Evolutionary conservation across 495 filamentous ascomycete genomes (phyloP).

Genomic region (Letharia columbiana): DNA sequence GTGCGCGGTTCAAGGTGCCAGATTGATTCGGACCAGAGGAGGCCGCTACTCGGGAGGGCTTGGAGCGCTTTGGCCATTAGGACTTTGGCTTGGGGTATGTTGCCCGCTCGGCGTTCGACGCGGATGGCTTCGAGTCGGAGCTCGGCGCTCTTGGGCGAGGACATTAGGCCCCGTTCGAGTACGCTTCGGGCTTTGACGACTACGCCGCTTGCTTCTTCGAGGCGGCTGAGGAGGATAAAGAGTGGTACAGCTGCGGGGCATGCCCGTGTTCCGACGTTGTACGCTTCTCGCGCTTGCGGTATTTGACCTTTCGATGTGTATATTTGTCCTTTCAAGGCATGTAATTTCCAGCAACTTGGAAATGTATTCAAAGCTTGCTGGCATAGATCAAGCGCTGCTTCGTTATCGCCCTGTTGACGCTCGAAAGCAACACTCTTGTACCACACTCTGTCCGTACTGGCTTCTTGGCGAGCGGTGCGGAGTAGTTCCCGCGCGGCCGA

Average conservation of each 20-base stretch:
- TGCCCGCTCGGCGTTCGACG: slow-evolving; percentile 82
- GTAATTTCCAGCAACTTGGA: slow-evolving; percentile 78
- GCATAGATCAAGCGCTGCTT: slow-evolving; percentile 76
- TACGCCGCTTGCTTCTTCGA: slow-evolving; percentile 79
- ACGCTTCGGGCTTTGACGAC: slow-evolving; percentile 86
- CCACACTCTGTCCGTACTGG: slow-evolving; percentile 92
- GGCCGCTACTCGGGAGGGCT: slow-evolving; percentile 78
- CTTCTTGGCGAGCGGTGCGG: slow-evolving; percentile 68
- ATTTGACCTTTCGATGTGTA: slow-evolving; percentile 73
- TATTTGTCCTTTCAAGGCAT: slow-evolving; percentile 98
- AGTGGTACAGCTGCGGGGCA: slow-evolving; percentile 75
- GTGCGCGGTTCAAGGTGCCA: slow-evolving; percentile 87
- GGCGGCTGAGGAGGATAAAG: slow-evolving; percentile 76
- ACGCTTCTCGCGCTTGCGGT: slow-evolving; percentile 84
- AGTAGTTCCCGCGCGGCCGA: slow-evolving; percentile 76
- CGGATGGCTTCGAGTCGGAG: slow-evolving; percentile 89
- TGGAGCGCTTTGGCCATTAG: slow-evolving; percentile 90
- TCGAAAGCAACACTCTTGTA: slow-evolving; percentile 91
- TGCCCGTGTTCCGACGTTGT: slow-evolving; percentile 77
- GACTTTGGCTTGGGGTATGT: slow-evolving; percentile 71
- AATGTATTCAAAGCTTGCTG: slow-evolving; percentile 83
- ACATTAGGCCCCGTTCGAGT: slow-evolving; percentile 81
- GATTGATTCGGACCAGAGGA: slow-evolving; percentile 89
- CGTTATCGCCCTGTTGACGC: slow-evolving; percentile 66
- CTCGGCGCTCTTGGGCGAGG: slow-evolving; percentile 72